Percentiles rank a stretch among this genome's conserved stretches.
Conservation (phyloP, 306 rosid genomes). For the barrel medic (Medicago truncatula) region MtrunA17r5.0-ANR NC_053042.1:14126501-14127000, state of each 20-base stretch:
- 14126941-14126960: constrained; percentile 52
- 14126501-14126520: constrained; percentile 97
- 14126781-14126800: constrained; percentile 54
- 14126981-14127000: constrained; percentile 54
- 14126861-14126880: constrained; percentile 64
- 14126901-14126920: constrained; percentile 91
- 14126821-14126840: constrained; percentile 67
- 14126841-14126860: constrained; percentile 52
- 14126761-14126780: constrained; percentile 57
- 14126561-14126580: constrained; percentile 97
- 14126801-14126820: constrained; percentile 64
- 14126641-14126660: constrained; percentile 66
- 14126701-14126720: constrained; percentile 48
- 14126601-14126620: constrained; percentile 92
- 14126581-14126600: constrained; percentile 98
- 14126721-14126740: constrained; percentile 64
- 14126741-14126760: constrained; percentile 50
- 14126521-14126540: constrained; percentile 95
- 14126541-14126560: constrained; percentile 96
- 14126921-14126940: constrained; percentile 64
- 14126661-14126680: constrained; percentile 75
- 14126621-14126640: constrained; percentile 73
- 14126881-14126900: constrained; percentile 90
- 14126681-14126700: constrained; percentile 57
- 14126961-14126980: constrained; percentile 55